Percentiles rank a stretch among this genome's conserved stretches.
Conservation (phyloP, 805 yeast genomes). For the Teunomyces atbi region DNA sequence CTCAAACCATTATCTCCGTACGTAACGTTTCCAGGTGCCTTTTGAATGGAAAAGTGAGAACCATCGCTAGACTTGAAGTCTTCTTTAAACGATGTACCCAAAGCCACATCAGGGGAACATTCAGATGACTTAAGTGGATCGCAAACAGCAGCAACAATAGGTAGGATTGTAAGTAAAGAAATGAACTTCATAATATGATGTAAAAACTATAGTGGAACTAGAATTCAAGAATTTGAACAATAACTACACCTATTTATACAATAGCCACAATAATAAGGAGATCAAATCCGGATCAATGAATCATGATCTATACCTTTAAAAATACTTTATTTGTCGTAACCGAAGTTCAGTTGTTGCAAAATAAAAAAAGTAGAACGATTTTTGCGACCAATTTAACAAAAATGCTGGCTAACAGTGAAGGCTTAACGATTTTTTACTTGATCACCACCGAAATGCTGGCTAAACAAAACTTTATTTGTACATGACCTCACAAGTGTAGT, state of each 20-base stretch:
- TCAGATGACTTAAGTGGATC: constrained; percentile 24
- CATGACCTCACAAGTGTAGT: too few relatives aligned
- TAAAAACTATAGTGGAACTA: not conserved
- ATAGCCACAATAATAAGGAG: not conserved
- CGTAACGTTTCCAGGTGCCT: constrained; percentile 8
- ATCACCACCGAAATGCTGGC: not conserved
- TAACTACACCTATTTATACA: not conserved
- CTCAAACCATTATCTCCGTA: constrained; percentile 11
- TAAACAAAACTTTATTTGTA: not conserved
- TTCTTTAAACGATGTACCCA: constrained; percentile 29
- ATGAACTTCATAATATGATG: not conserved
- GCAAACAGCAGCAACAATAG: constrained; percentile 16
- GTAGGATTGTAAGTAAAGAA: not conserved
- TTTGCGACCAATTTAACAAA: not conserved
- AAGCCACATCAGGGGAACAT: constrained; percentile 32
- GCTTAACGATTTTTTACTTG: not conserved
- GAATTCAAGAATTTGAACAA: not conserved
- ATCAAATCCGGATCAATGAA: not conserved
- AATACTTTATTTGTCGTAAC: not conserved
- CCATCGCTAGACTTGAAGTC: constrained; percentile 16
- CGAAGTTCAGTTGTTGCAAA: not conserved
- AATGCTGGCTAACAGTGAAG: not conserved
- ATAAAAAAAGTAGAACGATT: not conserved
- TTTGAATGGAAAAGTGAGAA: constrained; percentile 10
- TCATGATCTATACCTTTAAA: too few relatives aligned